A percentile compares a stretch with the other conserved stretches of the same genome.
Conservation (phyloP, 1,139 yeast species). For the Hyphopichia buzzinii region DNA sequence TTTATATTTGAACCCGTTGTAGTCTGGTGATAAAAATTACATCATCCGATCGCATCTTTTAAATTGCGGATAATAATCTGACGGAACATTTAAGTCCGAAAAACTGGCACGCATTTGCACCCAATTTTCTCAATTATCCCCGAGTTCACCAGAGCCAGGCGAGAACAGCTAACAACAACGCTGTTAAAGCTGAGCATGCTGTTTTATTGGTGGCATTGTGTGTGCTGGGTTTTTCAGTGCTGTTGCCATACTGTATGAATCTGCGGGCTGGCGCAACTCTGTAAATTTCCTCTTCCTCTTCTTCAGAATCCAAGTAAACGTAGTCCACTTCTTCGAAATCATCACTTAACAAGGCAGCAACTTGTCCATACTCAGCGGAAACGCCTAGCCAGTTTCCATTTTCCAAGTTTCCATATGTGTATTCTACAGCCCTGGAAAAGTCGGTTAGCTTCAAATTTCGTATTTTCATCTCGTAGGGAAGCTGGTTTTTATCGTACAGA, state of each 20-base stretch:
- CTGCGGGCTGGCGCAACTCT: constrained; percentile 1
- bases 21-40: too few species aligned
- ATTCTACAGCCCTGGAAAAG: constrained; percentile 30
- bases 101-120: background rate
- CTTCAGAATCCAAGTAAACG: constrained; percentile 3
- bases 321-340: constrained; percentile 4
- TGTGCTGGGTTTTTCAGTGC: too few species aligned
- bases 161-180: background rate
- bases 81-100: too few species aligned
- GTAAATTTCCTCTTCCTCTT: constrained; percentile 1
- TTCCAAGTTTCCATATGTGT: constrained; percentile 25
- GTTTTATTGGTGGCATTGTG: too few species aligned
- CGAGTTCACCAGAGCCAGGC: background rate
- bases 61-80: too few species aligned
- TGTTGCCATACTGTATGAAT: constrained; percentile 6
- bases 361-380: constrained; percentile 10
- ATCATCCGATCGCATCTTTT: too few species aligned
- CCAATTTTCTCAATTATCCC: too few species aligned
- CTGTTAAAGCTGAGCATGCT: too few species aligned
- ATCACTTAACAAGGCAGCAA: background rate
- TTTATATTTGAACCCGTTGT: too few species aligned
- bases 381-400: constrained; percentile 14
- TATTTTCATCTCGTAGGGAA: constrained; percentile 37
- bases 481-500: constrained; percentile 23
- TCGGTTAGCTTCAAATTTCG: constrained; percentile 29